A percentile compares a stretch with the other conserved stretches of the same genome.
These are phyloP conservation scores for Fusarium clavum DNA, from an alignment of 2,329 filamentous ascomycete genomes.

Conservation along the genomic window DNA sequence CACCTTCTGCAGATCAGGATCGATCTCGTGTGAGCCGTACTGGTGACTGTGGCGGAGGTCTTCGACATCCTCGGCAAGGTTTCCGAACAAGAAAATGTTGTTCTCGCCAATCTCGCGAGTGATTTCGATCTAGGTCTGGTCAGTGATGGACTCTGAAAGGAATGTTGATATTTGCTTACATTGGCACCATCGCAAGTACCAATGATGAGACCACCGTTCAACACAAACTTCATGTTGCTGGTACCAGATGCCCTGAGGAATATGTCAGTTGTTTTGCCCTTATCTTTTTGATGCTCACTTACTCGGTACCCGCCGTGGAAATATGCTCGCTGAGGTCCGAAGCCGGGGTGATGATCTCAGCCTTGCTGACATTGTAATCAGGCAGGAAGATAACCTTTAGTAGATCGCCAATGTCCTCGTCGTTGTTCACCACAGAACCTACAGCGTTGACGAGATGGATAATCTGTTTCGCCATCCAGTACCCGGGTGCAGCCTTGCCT, in stretches of 20 bases:
- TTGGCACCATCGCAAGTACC: constrained; percentile 98
- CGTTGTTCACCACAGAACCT: constrained; percentile 89
- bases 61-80: constrained; percentile 94
- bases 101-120: constrained; percentile 95
- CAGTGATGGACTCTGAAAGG: neutral
- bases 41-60: constrained; percentile 91
- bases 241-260: constrained; percentile 73
- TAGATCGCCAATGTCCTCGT: constrained; percentile 89
- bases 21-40: constrained; percentile 82
- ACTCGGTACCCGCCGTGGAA: constrained; percentile 95
- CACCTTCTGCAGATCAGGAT: constrained; percentile 80
- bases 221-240: constrained; percentile 99
- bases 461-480: constrained; percentile 99
- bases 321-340: constrained; percentile 99
- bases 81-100: constrained; percentile 99
- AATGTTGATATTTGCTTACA: constrained; percentile 19
- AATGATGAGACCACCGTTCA: constrained; percentile 97
- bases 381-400: constrained; percentile 98
- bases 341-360: constrained; percentile 93
- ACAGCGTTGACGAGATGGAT: constrained; percentile 97
- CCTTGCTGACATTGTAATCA: constrained; percentile 99
- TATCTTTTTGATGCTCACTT: constrained; percentile 47
- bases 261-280: constrained; percentile 9
- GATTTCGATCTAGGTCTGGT: constrained; percentile 76
- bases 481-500: constrained; percentile 96